Percentiles rank a stretch among this genome's conserved stretches.
These are phyloP conservation scores for Aspergillus coremiiformis DNA, from an alignment of 495 filamentous ascomycete genomes.

Conservation along the genomic window DNA sequence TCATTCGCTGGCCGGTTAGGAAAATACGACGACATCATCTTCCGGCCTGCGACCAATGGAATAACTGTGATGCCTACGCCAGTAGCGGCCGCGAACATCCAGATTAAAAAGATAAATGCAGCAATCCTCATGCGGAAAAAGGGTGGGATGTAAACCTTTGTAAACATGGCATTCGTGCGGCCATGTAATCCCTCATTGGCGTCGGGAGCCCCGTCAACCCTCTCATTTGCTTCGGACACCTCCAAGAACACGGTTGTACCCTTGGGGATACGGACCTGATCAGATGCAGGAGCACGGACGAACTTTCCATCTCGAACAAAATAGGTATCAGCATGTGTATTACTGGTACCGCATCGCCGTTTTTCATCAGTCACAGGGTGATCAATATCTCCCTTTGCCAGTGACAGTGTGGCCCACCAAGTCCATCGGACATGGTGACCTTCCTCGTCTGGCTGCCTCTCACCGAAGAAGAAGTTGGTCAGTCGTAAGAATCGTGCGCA, in stretches of 20 bases:
- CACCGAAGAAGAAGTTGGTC: conserved; percentile 87
- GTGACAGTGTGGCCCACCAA: conserved; percentile 45
- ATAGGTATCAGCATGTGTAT: conserved; percentile 38
- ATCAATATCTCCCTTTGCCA: conserved; percentile 42
- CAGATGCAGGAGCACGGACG: conserved; percentile 83
- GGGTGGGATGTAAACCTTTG: conserved; percentile 84
- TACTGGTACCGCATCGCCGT: conserved; percentile 23
- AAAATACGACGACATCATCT: conserved; percentile 60
- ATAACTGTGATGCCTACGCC: conserved; percentile 85
- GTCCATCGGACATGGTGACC: conserved; percentile 51
- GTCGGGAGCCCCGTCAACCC: conserved; percentile 55
- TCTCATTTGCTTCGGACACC: conserved; percentile 61
- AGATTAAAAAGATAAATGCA: conserved; percentile 81
- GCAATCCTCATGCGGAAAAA: conserved; percentile 73
- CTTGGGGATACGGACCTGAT: conserved; percentile 90
- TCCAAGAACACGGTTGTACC: conserved; percentile 72
- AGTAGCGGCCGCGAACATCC: conserved; percentile 88
- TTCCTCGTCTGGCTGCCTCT: conserved; percentile 74
- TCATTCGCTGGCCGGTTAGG: conserved; percentile 74
- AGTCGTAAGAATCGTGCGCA: conserved; percentile 76
- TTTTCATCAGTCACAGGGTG: conserved; percentile 40
- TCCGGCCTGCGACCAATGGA: conserved; percentile 77
- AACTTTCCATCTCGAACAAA: conserved; percentile 71
- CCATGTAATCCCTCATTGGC: conserved; percentile 58
- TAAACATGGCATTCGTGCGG: conserved; percentile 56